Conservation (phyloP, 306 rosid species). For the Clitoria ternatea region DNA sequence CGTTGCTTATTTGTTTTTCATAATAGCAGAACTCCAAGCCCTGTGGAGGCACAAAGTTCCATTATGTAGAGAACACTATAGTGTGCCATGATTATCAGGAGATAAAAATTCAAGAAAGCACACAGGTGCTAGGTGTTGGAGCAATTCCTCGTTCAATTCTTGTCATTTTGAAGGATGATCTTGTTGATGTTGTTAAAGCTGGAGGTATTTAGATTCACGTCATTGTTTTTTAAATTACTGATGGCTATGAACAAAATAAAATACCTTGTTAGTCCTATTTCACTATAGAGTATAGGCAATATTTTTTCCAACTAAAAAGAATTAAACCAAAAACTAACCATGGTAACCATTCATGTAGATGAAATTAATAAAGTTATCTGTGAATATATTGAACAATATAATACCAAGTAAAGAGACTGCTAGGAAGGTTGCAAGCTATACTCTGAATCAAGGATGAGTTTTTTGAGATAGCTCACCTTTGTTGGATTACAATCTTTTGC, state of each 20-base stretch:
- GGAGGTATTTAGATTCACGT: slow-evolving; percentile 63
- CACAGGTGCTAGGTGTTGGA: slow-evolving; percentile 84
- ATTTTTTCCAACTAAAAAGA: not conserved
- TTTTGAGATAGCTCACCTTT: not conserved
- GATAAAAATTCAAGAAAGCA: slow-evolving; percentile 92
- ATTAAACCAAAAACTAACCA: not conserved
- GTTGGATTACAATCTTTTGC: not conserved
- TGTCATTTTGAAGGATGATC: slow-evolving; percentile 85
- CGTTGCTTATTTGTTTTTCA: slow-evolving; percentile 17
- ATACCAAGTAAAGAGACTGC: not conserved
- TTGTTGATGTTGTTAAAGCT: slow-evolving; percentile 90
- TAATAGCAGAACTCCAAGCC: slow-evolving; percentile 50
- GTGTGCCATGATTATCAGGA: slow-evolving; percentile 93
- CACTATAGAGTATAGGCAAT: not conserved
- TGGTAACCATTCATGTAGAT: not conserved
- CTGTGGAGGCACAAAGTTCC: slow-evolving; percentile 75
- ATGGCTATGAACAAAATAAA: not conserved
- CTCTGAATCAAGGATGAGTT: not conserved
- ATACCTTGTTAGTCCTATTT: not conserved
- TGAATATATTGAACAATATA: not conserved
- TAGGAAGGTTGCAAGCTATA: not conserved
- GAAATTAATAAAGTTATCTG: not conserved
- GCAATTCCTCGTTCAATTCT: slow-evolving; percentile 93
- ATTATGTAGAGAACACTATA: slow-evolving; percentile 69
- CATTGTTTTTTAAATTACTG: too few relatives aligned